phyloP scores from a whole-genome alignment of 2,329 filamentous ascomycete genomes.

The Fusarium pseudoanthophilum region DNA sequence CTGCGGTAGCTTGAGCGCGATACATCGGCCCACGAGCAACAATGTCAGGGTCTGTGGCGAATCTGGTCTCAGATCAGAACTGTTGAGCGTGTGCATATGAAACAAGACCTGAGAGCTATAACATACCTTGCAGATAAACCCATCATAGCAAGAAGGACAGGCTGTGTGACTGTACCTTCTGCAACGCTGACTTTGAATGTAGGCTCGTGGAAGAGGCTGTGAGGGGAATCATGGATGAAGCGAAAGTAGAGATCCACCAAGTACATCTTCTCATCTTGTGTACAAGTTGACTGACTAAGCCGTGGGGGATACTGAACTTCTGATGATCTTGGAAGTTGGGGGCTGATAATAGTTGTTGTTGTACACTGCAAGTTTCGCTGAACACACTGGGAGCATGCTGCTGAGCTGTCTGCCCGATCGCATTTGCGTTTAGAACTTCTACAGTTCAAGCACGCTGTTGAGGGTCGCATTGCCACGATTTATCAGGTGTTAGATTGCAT shows the following conservation, averaged over 20 bases:
- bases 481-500: background rate
- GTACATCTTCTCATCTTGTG: conserved; percentile 3
- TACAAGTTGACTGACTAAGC: background rate
- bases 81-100: background rate
- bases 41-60: conserved; percentile 17
- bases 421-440: conserved; percentile 36
- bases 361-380: conserved; percentile 31
- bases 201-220: conserved; percentile 37
- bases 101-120: background rate
- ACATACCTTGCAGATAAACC: conserved; percentile 37
- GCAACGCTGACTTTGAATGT: conserved; percentile 30
- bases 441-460: conserved; percentile 34
- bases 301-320: background rate
- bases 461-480: background rate
- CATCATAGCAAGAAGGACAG: conserved; percentile 37
- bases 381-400: conserved; percentile 26
- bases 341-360: background rate
- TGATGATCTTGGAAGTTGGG: background rate
- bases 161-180: conserved; percentile 5
- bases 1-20: conserved; percentile 21
- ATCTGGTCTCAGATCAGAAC: background rate
- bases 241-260: conserved; percentile 38
- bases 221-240: conserved; percentile 39
- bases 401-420: background rate
- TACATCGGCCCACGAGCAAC: conserved; percentile 34